These are phyloP conservation scores for Diaporthe sp. DNA, from an alignment of 2,329 filamentous ascomycete genomes.

Conservation along the genomic window DNA sequence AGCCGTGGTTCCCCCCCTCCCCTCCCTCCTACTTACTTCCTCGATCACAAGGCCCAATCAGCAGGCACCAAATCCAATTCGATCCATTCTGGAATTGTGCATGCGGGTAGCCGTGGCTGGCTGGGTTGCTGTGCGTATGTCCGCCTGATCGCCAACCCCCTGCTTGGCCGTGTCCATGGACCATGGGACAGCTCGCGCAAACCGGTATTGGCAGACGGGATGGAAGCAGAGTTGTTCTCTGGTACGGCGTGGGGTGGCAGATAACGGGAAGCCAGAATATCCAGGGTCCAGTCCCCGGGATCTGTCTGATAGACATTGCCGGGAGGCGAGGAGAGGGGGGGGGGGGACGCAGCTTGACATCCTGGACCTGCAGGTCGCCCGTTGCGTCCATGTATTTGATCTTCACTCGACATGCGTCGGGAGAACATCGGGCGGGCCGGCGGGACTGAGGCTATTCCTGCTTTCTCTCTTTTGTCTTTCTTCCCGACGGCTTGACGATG, in stretches of 20 bases:
- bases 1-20: background rate
- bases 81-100: slow-evolving; percentile 19
- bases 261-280: background rate
- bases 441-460: background rate
- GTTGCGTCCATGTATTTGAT: slow-evolving; percentile 1
- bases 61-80: background rate
- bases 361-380: slow-evolving; percentile 11
- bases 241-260: slow-evolving; percentile 17
- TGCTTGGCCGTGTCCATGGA: background rate
- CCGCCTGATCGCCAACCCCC: background rate
- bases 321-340: background rate
- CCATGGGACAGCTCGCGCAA: slow-evolving; percentile 1
- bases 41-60: background rate
- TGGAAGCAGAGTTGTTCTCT: background rate
- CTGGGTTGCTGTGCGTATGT: slow-evolving; percentile 5
- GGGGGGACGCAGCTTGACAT: background rate
- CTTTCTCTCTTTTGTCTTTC: background rate
- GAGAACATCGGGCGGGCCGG: background rate
- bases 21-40: background rate
- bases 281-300: background rate
- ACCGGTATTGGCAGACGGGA: background rate
- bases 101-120: slow-evolving; percentile 27
- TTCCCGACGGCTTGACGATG: background rate
- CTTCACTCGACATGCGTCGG: background rate
- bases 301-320: background rate